Conservation (phyloP, 2,329 filamentous ascomycete genomes). For the Neonectria neomacrospora region DNA sequence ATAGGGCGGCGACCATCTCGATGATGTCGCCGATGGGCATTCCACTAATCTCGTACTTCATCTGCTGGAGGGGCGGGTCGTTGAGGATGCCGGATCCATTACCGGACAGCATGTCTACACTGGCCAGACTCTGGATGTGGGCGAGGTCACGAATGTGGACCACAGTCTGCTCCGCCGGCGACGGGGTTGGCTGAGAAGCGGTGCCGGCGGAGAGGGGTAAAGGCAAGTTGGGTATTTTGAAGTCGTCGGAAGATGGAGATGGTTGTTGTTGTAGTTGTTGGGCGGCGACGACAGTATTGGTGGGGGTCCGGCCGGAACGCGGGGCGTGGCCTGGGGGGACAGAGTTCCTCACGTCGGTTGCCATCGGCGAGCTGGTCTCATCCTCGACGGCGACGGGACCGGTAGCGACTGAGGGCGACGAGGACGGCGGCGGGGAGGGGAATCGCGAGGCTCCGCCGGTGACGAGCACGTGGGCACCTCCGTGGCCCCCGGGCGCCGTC, state of each 20-base stretch:
- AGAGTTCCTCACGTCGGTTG: conserved; percentile 52
- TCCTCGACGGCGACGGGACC: conserved; percentile 53
- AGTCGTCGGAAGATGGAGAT: conserved; percentile 52
- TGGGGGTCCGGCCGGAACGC: conserved; percentile 35
- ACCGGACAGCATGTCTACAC: conserved; percentile 74
- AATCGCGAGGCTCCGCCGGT: conserved; percentile 59
- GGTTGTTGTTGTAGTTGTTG: conserved; percentile 41
- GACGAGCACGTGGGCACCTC: conserved; percentile 44
- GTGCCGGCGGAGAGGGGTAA: conserved; percentile 47
- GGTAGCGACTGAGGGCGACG: conserved; percentile 57
- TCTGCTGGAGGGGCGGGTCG: conserved; percentile 63
- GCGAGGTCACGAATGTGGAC: conserved; percentile 89
- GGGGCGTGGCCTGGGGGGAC: conserved; percentile 43
- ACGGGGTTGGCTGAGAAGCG: conserved; percentile 42
- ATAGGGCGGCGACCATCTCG: conserved; percentile 95
- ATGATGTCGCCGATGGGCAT: conserved; percentile 99
- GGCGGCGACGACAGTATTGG: conserved; percentile 24
- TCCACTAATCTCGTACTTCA: conserved; percentile 91
- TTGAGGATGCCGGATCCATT: conserved; percentile 60
- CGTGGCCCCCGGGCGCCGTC: conserved; percentile 39
- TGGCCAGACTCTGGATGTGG: conserved; percentile 90
- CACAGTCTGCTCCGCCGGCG: conserved; percentile 55
- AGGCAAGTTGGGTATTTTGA: conserved; percentile 51
- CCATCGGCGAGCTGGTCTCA: conserved; percentile 61
- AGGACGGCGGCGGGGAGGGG: conserved; percentile 66